These are phyloP conservation scores for Magnaporthiopsis poae DNA, from an alignment of 2,329 filamentous ascomycete species.

Conservation along the genomic window DNA sequence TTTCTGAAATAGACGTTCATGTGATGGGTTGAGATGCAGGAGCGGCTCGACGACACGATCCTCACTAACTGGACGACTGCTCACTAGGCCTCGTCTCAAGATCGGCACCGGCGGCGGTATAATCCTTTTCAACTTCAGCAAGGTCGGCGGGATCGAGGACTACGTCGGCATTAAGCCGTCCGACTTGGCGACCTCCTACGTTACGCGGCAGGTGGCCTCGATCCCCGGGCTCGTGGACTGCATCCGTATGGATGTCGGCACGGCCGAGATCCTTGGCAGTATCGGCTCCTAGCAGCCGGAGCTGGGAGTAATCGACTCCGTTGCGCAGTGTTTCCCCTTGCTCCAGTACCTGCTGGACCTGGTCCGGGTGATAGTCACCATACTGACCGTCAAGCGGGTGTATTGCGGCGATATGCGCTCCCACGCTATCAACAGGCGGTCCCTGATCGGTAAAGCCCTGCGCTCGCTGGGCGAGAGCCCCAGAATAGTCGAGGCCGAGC, in stretches of 20 bases:
- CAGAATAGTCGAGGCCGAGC: not conserved
- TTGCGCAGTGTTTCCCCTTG: not conserved
- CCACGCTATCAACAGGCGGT: not conserved
- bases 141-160: not conserved
- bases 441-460: not conserved
- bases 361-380: not conserved
- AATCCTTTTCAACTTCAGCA: not conserved
- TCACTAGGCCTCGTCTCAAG: not conserved
- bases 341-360: not conserved
- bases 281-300: not conserved
- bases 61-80: not conserved
- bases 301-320: not conserved
- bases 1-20: not conserved
- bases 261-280: not conserved
- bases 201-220: not conserved
- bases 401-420: not conserved
- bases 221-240: not conserved
- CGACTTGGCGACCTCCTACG: not conserved
- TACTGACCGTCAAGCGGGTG: not conserved
- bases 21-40: not conserved
- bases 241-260: not conserved
- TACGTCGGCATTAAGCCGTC: not conserved
- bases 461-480: not conserved
- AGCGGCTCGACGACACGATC: conserved; percentile 3
- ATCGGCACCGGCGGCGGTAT: not conserved